Base-by-base conservation (phyloP, 2,329 filamentous ascomycete genomes). In the Colletotrichum brevisporum region DNA sequence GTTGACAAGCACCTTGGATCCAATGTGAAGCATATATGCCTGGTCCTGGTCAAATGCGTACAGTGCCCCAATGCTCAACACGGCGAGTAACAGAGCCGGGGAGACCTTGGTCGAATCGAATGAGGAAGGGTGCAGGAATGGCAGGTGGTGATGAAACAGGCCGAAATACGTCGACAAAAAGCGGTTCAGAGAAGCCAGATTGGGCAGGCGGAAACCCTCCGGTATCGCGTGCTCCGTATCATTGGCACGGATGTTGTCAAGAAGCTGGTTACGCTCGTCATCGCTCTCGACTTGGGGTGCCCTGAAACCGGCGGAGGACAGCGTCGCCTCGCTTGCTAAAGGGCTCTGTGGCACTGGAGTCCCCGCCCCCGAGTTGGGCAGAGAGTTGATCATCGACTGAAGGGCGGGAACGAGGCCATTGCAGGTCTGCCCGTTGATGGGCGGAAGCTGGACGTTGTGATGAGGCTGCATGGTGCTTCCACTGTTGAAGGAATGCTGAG, bases 41-140 rank as follows among this genome's bases (percentile, higher is more conserved):
- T 97, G 93, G 75, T 98, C 95, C 78, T 97, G 94, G 77, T 98
- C 95, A 78, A 98, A 98, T 16, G 95, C 95, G 81, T 98, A 98
- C 21, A 99, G 84, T 10, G 96, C 95, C 75, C 96, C 96, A 71
- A 99, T 98, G 27, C 96, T 98, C 59, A 99, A 85, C 16, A 98
- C 94, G 0, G 95, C 94, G 51, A 98, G 87, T 39, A 99, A 84
- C 9, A 99, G 85, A 21, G 96, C 91, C 13, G 95, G 91, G 53
- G 95, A 94, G 5, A 92, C 89, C 73, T 91, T 87, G 5, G 92
- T 92, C 4, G 95, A 93, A 72, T 91, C 89, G 83, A 98, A 98
- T 0, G 96, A 97, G 16, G 93, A 90, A 52, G 95, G 95, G 77
- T 99, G 96, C 78, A 99, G 82, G 84, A 99, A 98, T 1, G 96